Evolutionary conservation across 805 yeast genomes (phyloP).

Genomic region (Candida lessepsii): DNA sequence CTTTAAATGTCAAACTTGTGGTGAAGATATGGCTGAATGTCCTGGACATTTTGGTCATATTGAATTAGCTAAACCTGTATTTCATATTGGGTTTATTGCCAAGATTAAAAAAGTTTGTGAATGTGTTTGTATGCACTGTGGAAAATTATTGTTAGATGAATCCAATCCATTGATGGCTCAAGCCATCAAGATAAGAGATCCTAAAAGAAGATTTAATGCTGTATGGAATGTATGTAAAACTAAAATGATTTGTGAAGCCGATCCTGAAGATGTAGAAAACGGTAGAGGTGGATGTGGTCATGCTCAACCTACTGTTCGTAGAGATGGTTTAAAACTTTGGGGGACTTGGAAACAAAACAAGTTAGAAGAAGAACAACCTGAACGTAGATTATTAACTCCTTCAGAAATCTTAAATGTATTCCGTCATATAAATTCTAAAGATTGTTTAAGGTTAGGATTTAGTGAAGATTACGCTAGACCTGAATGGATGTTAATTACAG

Average conservation of each 20-base stretch:
- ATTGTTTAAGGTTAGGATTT: constrained; percentile 79
- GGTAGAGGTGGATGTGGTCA: constrained; percentile 98
- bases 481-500: constrained; percentile 96
- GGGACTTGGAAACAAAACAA: constrained; percentile 98
- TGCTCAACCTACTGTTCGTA: constrained; percentile 90
- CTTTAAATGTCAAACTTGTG: constrained; percentile 98
- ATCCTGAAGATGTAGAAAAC: constrained; percentile 39
- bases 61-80: constrained; percentile 96
- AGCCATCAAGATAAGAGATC: constrained; percentile 85
- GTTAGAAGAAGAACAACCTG: constrained; percentile 85
- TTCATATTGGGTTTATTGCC: constrained; percentile 94
- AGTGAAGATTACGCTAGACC: constrained; percentile 97
- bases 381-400: constrained; percentile 83
- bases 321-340: constrained; percentile 92
- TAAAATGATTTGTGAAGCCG: constrained; percentile 92
- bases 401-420: constrained; percentile 88
- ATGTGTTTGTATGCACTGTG: constrained; percentile 98
- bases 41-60: constrained; percentile 99
- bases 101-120: constrained; percentile 95
- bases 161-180: constrained; percentile 77
- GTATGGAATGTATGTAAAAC: constrained; percentile 92
- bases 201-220: constrained; percentile 94
- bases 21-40: constrained; percentile 98
- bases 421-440: constrained; percentile 85
- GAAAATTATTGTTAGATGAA: constrained; percentile 88